Evolutionary conservation across 2,329 filamentous ascomycete species (phyloP).

Genomic region (Akanthomyces uredinophilus): DNA sequence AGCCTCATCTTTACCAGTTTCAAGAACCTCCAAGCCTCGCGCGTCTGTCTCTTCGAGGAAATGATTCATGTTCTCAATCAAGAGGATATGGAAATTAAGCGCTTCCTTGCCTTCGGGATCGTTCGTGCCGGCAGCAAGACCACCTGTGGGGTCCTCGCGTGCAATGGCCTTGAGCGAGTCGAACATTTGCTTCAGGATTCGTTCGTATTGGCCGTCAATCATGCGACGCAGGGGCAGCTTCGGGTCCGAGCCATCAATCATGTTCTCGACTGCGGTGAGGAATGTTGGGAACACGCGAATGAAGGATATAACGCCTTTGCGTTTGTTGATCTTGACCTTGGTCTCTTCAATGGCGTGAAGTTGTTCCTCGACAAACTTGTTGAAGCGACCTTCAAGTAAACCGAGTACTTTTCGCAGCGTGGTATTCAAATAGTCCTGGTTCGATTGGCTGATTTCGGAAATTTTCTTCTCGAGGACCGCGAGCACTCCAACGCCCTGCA

Average conservation of each 20-base stretch:
- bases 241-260: constrained; percentile 58
- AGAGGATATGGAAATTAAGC: constrained; percentile 91
- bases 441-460: constrained; percentile 76
- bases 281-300: constrained; percentile 91
- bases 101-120: constrained; percentile 88
- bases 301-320: constrained; percentile 92
- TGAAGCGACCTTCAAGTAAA: constrained; percentile 69
- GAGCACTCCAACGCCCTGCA: constrained; percentile 89
- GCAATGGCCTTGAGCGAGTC: constrained; percentile 95
- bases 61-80: constrained; percentile 99
- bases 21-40: constrained; percentile 66
- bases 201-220: constrained; percentile 81
- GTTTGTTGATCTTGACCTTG: constrained; percentile 98
- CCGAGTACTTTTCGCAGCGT: constrained; percentile 75
- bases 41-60: constrained; percentile 88
- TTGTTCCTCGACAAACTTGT: constrained; percentile 89
- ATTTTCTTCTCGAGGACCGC: constrained; percentile 75
- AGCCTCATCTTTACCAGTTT: constrained; percentile 78
- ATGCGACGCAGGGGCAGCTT: constrained; percentile 64
- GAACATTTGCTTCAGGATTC: constrained; percentile 92
- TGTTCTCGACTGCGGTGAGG: constrained; percentile 75
- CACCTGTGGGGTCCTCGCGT: constrained; percentile 55
- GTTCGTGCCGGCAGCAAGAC: constrained; percentile 37
- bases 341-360: constrained; percentile 95
- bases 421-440: constrained; percentile 84